Evolutionary conservation across 2,329 filamentous ascomycete species (phyloP).

Genomic region (Fusarium solani-melongenae): DNA sequence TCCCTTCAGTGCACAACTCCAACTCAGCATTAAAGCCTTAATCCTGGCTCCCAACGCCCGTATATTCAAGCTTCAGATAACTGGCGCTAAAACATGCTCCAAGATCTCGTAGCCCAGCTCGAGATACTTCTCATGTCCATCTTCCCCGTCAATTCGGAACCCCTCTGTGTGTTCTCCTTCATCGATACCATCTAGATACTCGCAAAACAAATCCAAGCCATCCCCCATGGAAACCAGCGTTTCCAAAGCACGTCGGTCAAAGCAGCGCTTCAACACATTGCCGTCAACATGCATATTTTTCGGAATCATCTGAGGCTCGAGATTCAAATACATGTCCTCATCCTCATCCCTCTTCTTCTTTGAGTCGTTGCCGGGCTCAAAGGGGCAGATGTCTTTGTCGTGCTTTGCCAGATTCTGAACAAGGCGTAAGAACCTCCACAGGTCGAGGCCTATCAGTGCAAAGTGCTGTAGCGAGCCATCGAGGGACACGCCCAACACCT

Average conservation of each 20-base stretch:
- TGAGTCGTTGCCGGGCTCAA: conserved; percentile 42
- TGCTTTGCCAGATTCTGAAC: conserved; percentile 74
- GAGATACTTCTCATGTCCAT: conserved; percentile 52
- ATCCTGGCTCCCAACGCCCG: background rate
- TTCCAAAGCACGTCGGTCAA: conserved; percentile 60
- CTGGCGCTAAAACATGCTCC: conserved; percentile 63
- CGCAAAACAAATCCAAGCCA: conserved; percentile 55
- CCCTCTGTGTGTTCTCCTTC: conserved; percentile 53
- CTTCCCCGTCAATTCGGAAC: conserved; percentile 42
- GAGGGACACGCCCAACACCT: conserved; percentile 73
- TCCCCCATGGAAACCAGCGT: conserved; percentile 50
- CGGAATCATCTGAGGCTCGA: conserved; percentile 51
- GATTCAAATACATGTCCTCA: conserved; percentile 33
- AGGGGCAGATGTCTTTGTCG: conserved; percentile 61
- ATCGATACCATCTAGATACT: conserved; percentile 63
- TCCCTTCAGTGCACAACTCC: background rate
- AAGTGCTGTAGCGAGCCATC: conserved; percentile 79
- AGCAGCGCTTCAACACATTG: conserved; percentile 68
- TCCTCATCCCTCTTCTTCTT: conserved; percentile 6
- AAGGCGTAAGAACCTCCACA: conserved; percentile 77
- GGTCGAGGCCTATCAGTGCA: conserved; percentile 68
- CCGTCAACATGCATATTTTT: conserved; percentile 74
- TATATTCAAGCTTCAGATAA: conserved; percentile 50
- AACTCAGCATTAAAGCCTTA: background rate
- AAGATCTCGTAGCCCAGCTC: conserved; percentile 65